Evolutionary conservation across 2,329 filamentous ascomycete species (phyloP).

Genomic region (Tothia fuscella): DNA sequence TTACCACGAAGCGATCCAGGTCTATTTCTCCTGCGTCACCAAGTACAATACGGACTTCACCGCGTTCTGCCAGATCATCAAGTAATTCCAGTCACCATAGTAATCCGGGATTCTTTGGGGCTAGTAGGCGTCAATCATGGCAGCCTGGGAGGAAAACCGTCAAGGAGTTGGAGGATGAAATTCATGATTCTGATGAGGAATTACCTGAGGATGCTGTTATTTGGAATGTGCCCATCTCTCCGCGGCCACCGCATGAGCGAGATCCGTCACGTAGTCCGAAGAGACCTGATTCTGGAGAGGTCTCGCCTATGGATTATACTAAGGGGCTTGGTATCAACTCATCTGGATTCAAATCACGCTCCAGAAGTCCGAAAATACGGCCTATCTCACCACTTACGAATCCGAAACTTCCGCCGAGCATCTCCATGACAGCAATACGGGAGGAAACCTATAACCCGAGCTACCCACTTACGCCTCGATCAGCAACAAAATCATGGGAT

Average conservation of each 20-base stretch:
- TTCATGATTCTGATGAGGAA: slow-evolving; percentile 63
- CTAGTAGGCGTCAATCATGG: slow-evolving; percentile 45
- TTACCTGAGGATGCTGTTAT: slow-evolving; percentile 69
- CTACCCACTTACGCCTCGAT: not conserved
- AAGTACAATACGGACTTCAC: too few relatives aligned
- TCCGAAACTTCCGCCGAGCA: not conserved
- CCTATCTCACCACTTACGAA: slow-evolving; percentile 4
- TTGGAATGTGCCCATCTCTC: slow-evolving; percentile 73
- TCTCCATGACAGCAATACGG: slow-evolving; percentile 7
- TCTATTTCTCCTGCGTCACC: slow-evolving; percentile 4
- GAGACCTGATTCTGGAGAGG: not conserved
- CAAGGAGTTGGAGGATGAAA: slow-evolving; percentile 63
- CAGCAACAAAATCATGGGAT: slow-evolving; percentile 54
- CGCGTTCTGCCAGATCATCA: slow-evolving; percentile 13
- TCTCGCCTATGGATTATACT: slow-evolving; percentile 1
- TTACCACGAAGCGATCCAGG: slow-evolving; percentile 1
- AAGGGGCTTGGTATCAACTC: slow-evolving; percentile 5
- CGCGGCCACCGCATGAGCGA: slow-evolving; percentile 31
- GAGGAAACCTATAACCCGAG: too few relatives aligned
- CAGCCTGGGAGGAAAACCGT: slow-evolving; percentile 58
- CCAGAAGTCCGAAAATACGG: not conserved
- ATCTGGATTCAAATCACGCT: slow-evolving; percentile 10
- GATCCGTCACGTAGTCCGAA: slow-evolving; percentile 21
- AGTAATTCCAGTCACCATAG: slow-evolving; percentile 16
- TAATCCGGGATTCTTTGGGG: slow-evolving; percentile 20